Evolutionary conservation across 1,284 basidiomycete species (phyloP).

Genomic region (Irpex sp.): DNA sequence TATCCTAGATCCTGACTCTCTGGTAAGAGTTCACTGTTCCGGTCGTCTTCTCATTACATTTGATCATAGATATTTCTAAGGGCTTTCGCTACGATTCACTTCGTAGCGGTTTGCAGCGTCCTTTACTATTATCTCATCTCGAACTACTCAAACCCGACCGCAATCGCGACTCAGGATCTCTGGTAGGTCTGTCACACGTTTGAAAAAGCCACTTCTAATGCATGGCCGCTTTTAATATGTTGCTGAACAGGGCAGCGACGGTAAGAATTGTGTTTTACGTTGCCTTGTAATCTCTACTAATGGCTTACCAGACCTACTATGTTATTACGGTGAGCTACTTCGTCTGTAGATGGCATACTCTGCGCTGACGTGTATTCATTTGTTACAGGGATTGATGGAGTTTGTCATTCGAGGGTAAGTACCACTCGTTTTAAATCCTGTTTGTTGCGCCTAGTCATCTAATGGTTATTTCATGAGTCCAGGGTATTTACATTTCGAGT

Average conservation of each 20-base stretch:
- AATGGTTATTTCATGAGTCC: background rate
- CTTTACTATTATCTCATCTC: background rate
- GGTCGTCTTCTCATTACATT: background rate
- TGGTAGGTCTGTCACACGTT: background rate
- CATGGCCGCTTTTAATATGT: background rate
- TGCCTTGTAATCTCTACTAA: background rate
- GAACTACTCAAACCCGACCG: background rate
- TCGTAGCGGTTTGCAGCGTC: background rate
- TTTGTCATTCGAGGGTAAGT: background rate
- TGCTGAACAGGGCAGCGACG: background rate
- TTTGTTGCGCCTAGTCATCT: background rate
- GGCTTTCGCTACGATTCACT: background rate
- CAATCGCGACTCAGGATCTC: background rate
- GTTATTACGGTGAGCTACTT: background rate
- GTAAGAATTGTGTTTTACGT: background rate
- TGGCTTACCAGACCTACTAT: background rate
- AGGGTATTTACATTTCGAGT: background rate
- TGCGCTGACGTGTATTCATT: background rate
- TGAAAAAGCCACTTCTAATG: background rate
- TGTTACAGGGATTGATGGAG: background rate
- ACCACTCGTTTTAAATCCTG: background rate
- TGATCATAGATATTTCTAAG: background rate
- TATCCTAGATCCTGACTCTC: background rate
- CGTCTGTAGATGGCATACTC: background rate
- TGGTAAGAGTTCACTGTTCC: background rate